phyloP scores from a whole-genome alignment of 805 yeast species.

The Metschnikowia kofuensis region DNA sequence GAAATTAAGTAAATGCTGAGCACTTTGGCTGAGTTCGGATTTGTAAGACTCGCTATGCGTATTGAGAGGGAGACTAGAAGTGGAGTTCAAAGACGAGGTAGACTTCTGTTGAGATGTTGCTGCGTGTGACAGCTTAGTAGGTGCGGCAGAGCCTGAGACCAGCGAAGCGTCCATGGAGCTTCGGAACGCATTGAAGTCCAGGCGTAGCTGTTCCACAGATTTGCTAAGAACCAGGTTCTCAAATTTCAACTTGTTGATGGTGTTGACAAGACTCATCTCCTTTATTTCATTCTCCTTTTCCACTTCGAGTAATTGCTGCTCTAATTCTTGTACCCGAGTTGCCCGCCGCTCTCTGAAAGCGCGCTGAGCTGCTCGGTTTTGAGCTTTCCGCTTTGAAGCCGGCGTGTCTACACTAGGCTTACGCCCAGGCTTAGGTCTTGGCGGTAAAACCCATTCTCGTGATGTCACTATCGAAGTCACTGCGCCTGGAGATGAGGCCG shows the following conservation, averaged over 20 bases:
- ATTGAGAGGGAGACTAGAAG: not conserved
- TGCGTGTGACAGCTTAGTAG: slow-evolving; percentile 4
- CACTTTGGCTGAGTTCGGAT: slow-evolving; percentile 17
- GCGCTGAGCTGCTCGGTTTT: slow-evolving; percentile 90
- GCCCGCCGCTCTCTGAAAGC: slow-evolving; percentile 89
- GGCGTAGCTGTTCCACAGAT: slow-evolving; percentile 40
- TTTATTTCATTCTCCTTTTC: slow-evolving; percentile 63
- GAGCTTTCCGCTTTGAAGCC: slow-evolving; percentile 83
- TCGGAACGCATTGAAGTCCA: slow-evolving; percentile 25
- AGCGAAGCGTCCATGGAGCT: slow-evolving; percentile 3
- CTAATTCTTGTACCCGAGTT: slow-evolving; percentile 74
- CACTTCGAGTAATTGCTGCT: slow-evolving; percentile 60
- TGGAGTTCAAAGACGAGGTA: not conserved
- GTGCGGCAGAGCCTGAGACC: slow-evolving; percentile 2
- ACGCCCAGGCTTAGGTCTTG: slow-evolving; percentile 59
- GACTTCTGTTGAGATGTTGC: not conserved
- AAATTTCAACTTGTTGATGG: slow-evolving; percentile 46
- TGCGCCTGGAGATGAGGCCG: slow-evolving; percentile 14
- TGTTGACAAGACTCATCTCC: slow-evolving; percentile 53
- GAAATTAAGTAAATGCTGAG: slow-evolving; percentile 19
- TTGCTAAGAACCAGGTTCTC: slow-evolving; percentile 45
- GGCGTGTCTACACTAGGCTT: slow-evolving; percentile 75
- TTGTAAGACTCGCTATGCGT: slow-evolving; percentile 9
- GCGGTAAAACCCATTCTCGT: slow-evolving; percentile 59
- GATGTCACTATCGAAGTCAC: slow-evolving; percentile 54